Percentiles rank a stretch among this genome's conserved stretches.
Evolutionary conservation across 78 protist genomes (phyloP).

Genomic region (Emiliania huxleyi): DNA sequence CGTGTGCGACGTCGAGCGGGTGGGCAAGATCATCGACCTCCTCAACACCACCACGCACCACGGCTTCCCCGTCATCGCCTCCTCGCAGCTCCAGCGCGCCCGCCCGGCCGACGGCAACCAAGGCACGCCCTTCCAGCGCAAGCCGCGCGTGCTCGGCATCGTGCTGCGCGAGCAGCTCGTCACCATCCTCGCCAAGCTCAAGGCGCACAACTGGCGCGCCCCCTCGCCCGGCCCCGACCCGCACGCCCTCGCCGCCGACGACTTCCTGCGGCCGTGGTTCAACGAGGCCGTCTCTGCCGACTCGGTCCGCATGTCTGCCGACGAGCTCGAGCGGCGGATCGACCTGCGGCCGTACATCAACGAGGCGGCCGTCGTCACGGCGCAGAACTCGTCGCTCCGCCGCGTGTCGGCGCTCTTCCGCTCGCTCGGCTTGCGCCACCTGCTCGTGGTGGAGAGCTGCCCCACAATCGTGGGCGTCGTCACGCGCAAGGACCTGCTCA

Average conservation of each 20-base stretch:
- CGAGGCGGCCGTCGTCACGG: conserved; percentile 4
- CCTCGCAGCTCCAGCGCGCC: not conserved
- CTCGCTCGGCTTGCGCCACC: conserved; percentile 82
- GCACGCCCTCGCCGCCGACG: not conserved
- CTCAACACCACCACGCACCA: conserved; percentile 55
- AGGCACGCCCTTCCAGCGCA: not conserved
- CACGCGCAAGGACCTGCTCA: conserved; percentile 73
- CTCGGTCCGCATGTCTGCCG: not conserved
- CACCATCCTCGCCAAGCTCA: conserved; percentile 40
- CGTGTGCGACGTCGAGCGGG: conserved; percentile 11
- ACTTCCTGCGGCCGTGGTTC: conserved; percentile 24
- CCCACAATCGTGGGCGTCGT: conserved; percentile 75
- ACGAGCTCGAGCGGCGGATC: not conserved
- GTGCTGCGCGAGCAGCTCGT: conserved; percentile 57
- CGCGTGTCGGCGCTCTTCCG: conserved; percentile 70
- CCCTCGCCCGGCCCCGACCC: not conserved
- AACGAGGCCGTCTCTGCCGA: not conserved
- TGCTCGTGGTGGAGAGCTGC: conserved; percentile 63
- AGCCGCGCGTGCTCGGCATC: conserved; percentile 41
- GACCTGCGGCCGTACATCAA: not conserved
- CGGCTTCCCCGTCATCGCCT: conserved; percentile 74
- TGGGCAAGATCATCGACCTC: conserved; percentile 3
- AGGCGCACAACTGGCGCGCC: not conserved
- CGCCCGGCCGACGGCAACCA: not conserved
- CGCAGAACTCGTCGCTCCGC: conserved; percentile 22